Evolutionary conservation across 2,329 filamentous ascomycete genomes (phyloP), one percentile per base, ranked within the genome.

Genomic region (Hypomyces rosellus): DNA sequence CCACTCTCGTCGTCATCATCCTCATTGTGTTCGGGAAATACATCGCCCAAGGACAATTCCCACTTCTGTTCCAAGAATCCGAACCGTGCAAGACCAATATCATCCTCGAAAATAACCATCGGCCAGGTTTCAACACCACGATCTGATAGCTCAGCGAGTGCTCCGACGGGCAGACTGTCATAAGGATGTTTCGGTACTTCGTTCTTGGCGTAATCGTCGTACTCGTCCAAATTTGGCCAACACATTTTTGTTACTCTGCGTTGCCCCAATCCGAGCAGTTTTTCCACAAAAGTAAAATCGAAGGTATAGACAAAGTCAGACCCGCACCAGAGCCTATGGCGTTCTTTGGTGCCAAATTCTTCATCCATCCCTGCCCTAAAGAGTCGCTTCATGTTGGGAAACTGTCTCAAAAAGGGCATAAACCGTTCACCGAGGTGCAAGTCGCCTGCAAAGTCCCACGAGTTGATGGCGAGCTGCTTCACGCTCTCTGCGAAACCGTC

Each of bases 161-260:
- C 18, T 0, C n/a, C 12, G 2, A 4, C 9, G 5, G 36, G 33
- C n/a, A 46, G 9, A n/a, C 3, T 48, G 37, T 3, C 51, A 36
- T 34, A 49, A 45, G 3, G 51, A 18, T 20, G 49, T 44, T 20
- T 55, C 5, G 59, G 53, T 2, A 64, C 54, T 3, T 64, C 51
- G 3, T 58, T 53, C 25, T 56, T 55, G 1, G 63, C 64, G 51
- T 64, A 69, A 7, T 63, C 62, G 1, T 53, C 49, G 34, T 68
- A 57, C 0, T 60, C 54, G 4, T 61, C 57, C 0, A 62, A 25
- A 22, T 72, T 60, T 0, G 69, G 69, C 65, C 67, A 70, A 20
- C 61, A 65, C 48, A 60, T 60, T 3, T 66, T 5, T 13, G 57
- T 57, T 15, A 59, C 48, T 8, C 61, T 25, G 8, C 65, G 55